Percentiles rank a stretch among this genome's conserved stretches.
Evolutionary conservation across 352 stramenopile species (phyloP).

Genomic region (Peronospora destructor): DNA sequence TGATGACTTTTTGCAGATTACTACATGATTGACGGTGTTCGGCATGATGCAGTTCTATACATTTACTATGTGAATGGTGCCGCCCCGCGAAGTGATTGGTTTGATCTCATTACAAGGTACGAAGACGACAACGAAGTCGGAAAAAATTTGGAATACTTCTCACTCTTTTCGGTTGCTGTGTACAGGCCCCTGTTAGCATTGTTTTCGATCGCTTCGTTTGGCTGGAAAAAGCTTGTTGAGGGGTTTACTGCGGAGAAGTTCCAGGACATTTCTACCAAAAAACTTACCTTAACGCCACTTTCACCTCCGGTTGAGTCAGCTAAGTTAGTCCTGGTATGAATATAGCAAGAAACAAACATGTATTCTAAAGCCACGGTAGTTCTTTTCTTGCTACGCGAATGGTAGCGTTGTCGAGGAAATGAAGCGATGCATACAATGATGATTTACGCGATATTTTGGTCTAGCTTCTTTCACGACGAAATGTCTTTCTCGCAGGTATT

Average conservation of each 20-base stretch:
- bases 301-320: slow-evolving; percentile 12
- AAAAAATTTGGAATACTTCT: not conserved
- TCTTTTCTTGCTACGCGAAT: not conserved
- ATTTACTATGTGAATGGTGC: slow-evolving; percentile 82
- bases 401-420: not conserved
- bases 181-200: slow-evolving; percentile 45
- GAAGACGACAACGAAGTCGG: not conserved
- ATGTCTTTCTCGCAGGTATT: too few relatives aligned
- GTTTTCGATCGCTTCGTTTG: slow-evolving; percentile 59
- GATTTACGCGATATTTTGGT: too few relatives aligned
- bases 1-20: slow-evolving; percentile 47
- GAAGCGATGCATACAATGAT: too few relatives aligned
- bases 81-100: slow-evolving; percentile 47
- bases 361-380: slow-evolving; percentile 5
- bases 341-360: slow-evolving; percentile 13
- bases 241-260: slow-evolving; percentile 38
- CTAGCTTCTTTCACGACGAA: too few relatives aligned
- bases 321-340: slow-evolving; percentile 25
- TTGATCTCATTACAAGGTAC: slow-evolving; percentile 59
- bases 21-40: slow-evolving; percentile 78
- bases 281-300: slow-evolving; percentile 6
- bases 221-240: slow-evolving; percentile 56
- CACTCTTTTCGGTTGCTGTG: slow-evolving; percentile 10
- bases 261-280: slow-evolving; percentile 21
- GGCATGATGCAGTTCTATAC: slow-evolving; percentile 80